These are phyloP conservation scores for Metarhizium brunneum DNA, from an alignment of 2,329 filamentous ascomycete genomes.

Conservation along the genomic window DNA sequence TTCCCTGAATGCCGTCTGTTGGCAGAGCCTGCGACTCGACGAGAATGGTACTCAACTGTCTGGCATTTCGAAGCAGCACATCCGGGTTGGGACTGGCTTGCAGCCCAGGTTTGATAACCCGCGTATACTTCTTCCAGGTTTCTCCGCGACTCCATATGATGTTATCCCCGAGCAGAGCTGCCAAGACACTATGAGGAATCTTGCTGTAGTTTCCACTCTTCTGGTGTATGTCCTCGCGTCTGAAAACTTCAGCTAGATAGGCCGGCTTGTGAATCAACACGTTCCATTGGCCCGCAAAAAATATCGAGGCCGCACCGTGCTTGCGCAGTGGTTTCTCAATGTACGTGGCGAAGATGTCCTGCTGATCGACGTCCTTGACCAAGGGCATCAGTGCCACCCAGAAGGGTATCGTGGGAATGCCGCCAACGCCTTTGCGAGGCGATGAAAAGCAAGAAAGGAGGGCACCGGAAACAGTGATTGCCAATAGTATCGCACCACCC, in stretches of 20 bases:
- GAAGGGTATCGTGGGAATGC: constrained; percentile 33
- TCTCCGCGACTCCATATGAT: constrained; percentile 28
- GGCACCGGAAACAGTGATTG: neutral
- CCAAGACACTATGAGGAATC: constrained; percentile 28
- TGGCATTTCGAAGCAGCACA: constrained; percentile 15
- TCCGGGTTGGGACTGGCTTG: constrained; percentile 16
- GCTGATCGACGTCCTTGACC: constrained; percentile 32
- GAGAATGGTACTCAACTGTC: constrained; percentile 18
- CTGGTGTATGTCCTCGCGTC: constrained; percentile 19
- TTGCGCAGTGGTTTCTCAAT: constrained; percentile 26
- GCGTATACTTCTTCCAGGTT: constrained; percentile 24
- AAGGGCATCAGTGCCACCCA: constrained; percentile 33
- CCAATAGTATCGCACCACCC: neutral
- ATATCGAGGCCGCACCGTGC: constrained; percentile 38
- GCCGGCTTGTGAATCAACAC: constrained; percentile 34
- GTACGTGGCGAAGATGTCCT: constrained; percentile 28
- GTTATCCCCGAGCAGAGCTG: constrained; percentile 28
- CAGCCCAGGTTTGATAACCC: constrained; percentile 26
- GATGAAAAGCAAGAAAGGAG: constrained; percentile 11
- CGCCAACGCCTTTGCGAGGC: constrained; percentile 19
- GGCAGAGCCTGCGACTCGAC: constrained; percentile 16
- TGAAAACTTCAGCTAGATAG: constrained; percentile 30
- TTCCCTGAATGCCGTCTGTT: constrained; percentile 16
- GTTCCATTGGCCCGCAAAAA: constrained; percentile 39
- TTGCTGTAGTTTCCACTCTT: constrained; percentile 33